phyloP scores from a whole-genome alignment of 75 land plant genomes.

The Cryptomeria japonica region DNA sequence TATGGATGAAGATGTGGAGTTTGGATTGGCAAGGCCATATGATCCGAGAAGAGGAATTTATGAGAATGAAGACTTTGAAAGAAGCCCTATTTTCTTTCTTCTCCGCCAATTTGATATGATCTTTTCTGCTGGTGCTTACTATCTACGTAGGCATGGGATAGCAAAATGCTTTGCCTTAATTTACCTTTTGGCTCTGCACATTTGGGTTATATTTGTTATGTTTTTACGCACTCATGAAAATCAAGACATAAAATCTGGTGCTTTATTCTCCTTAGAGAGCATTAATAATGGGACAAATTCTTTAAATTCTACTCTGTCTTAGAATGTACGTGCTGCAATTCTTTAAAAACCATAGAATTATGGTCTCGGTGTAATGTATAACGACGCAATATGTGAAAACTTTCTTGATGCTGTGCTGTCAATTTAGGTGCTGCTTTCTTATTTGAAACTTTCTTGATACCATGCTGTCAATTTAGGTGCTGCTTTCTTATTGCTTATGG shows the following conservation, averaged over 20 bases:
- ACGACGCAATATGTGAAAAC: background rate
- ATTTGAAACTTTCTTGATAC: background rate
- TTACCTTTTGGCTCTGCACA: conserved; percentile 59
- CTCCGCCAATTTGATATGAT: conserved; percentile 54
- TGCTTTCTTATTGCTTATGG: background rate
- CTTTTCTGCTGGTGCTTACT: conserved; percentile 42
- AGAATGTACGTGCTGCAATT: conserved; percentile 1
- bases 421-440: background rate
- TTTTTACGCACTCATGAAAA: conserved; percentile 29
- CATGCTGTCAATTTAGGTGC: background rate
- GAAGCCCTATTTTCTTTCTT: conserved; percentile 21
- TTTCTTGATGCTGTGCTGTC: background rate
- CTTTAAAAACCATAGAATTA: background rate
- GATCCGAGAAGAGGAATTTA: conserved; percentile 20
- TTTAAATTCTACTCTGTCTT: conserved; percentile 2
- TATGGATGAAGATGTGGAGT: conserved; percentile 45
- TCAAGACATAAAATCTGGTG: conserved; percentile 34
- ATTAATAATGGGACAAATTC: conserved; percentile 36
- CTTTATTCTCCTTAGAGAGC: conserved; percentile 49
- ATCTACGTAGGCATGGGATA: conserved; percentile 37
- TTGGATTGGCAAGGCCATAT: conserved; percentile 36
- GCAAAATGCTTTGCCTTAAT: conserved; percentile 39
- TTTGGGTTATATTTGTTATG: conserved; percentile 68
- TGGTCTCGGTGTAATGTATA: background rate
- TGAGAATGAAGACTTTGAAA: background rate